These are phyloP conservation scores for Myxozyma udenii DNA, from an alignment of 805 yeast genomes.

Conservation along the genomic window DNA sequence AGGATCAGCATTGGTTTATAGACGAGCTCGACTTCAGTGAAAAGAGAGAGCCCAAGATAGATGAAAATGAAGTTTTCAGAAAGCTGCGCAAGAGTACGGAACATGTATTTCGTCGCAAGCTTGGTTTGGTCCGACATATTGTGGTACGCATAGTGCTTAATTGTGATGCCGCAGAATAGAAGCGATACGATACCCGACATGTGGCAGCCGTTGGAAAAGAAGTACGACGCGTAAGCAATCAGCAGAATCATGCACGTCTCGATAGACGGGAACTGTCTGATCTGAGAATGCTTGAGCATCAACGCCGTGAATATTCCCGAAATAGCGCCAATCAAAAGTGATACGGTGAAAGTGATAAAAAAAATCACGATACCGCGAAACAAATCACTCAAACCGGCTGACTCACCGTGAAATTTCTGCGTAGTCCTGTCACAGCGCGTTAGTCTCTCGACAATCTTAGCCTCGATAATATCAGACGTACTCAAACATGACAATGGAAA, in stretches of 20 bases:
- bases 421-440: too few species aligned
- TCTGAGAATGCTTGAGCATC: constrained; percentile 84
- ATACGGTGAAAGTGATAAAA: constrained; percentile 86
- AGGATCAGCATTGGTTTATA: constrained; percentile 91
- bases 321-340: constrained; percentile 82
- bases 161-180: constrained; percentile 91
- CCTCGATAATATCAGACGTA: too few species aligned
- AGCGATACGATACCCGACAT: constrained; percentile 86
- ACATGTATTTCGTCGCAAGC: constrained; percentile 90
- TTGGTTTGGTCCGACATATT: constrained; percentile 98
- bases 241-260: constrained; percentile 89
- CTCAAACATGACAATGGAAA: constrained; percentile 97
- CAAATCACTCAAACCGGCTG: constrained; percentile 65
- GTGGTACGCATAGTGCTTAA: constrained; percentile 94
- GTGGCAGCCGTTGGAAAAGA: constrained; percentile 97
- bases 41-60: constrained; percentile 86
- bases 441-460: too few species aligned
- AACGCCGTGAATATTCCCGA: constrained; percentile 88
- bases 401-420: constrained; percentile 89
- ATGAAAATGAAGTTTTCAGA: constrained; percentile 96
- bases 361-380: constrained; percentile 94
- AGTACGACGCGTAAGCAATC: constrained; percentile 93
- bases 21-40: constrained; percentile 92
- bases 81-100: constrained; percentile 89
- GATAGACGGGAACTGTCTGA: constrained; percentile 92